Conservation (phyloP, 805 yeast species). For the Yamadazyma insecticola region DNA sequence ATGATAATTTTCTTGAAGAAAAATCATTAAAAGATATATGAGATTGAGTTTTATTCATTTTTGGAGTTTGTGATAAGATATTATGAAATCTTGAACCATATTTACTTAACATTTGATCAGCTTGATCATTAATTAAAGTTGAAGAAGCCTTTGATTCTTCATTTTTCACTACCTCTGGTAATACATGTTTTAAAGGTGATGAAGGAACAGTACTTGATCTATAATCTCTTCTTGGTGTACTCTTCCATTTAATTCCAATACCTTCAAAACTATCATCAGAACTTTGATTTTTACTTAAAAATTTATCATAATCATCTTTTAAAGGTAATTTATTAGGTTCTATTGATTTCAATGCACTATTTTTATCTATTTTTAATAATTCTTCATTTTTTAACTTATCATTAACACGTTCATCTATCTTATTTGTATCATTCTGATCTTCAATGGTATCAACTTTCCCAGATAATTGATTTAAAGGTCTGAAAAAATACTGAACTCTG, state of each 20-base stretch:
- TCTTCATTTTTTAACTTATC: too few relatives aligned
- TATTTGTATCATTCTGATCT: background rate
- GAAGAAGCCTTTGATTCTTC: constrained; percentile 9
- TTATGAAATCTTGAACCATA: constrained; percentile 37
- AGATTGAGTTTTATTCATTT: constrained; percentile 28
- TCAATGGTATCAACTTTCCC: background rate
- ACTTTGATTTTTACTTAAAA: constrained; percentile 23
- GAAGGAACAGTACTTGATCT: constrained; percentile 33
- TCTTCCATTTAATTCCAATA: constrained; percentile 34
- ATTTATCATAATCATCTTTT: constrained; percentile 9
- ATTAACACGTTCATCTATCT: too few relatives aligned
- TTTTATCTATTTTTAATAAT: too few relatives aligned
- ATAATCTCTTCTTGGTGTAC: constrained; percentile 27
- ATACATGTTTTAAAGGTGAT: constrained; percentile 30
- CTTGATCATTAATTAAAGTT: constrained; percentile 25
- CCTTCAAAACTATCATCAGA: constrained; percentile 44
- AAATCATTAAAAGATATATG: constrained; percentile 21
- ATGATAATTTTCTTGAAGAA: too few relatives aligned
- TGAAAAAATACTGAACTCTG: too few relatives aligned
- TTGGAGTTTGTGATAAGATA: constrained; percentile 25
- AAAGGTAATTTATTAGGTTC: too few relatives aligned
- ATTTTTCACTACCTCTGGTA: constrained; percentile 1
- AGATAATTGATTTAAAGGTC: constrained; percentile 28
- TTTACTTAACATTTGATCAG: constrained; percentile 35
- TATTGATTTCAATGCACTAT: too few relatives aligned